Evolutionary conservation across 768 basidiomycete species (phyloP).

Genomic region (Mycena crocata): DNA sequence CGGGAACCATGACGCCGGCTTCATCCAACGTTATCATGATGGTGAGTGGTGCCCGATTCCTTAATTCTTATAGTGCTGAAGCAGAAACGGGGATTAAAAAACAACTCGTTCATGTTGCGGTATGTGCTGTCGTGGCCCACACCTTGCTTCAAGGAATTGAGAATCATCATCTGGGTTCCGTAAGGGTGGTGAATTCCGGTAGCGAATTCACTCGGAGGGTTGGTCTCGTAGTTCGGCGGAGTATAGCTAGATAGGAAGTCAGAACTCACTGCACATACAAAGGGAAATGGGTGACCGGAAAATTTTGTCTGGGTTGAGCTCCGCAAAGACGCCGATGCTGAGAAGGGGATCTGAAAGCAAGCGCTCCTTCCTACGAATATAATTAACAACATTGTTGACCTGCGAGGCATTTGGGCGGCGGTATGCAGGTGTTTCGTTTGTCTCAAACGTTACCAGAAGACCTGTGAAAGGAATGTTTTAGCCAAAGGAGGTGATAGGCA

Average conservation of each 20-base stretch:
- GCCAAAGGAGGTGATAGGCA: background rate
- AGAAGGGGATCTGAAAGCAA: slow-evolving; percentile 5
- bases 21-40: slow-evolving; percentile 14
- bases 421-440: background rate
- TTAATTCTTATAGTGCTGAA: too few relatives aligned
- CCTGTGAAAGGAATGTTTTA: background rate
- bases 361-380: slow-evolving; percentile 1
- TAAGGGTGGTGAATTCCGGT: background rate
- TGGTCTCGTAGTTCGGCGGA: background rate
- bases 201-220: background rate
- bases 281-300: slow-evolving; percentile 7
- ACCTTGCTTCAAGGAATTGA: background rate
- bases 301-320: slow-evolving; percentile 12
- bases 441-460: background rate
- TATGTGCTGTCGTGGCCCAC: slow-evolving; percentile 14
- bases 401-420: background rate
- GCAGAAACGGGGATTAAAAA: too few relatives aligned
- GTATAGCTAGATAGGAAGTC: background rate
- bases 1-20: slow-evolving; percentile 14
- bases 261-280: background rate
- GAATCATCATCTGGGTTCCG: background rate
- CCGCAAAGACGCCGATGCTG: slow-evolving; percentile 11
- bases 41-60: slow-evolving; percentile 22
- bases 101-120: slow-evolving; percentile 28
- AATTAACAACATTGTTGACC: slow-evolving; percentile 7